Base-by-base conservation (phyloP, 1,284 basidiomycete species). In the Trichosporon coremiiforme region DNA sequence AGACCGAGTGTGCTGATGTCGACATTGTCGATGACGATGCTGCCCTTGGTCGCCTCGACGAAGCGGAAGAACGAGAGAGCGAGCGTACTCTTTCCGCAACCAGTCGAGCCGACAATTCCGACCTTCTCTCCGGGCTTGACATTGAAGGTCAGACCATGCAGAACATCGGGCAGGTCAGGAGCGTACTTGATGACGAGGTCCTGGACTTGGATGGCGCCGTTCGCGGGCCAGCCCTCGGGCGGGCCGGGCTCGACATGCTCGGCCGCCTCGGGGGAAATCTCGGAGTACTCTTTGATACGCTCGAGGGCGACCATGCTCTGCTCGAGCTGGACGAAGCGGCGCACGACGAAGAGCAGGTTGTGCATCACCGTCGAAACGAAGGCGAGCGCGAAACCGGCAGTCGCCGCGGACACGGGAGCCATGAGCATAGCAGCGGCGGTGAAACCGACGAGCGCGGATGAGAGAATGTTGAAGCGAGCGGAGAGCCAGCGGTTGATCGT, bases 31-130 rank as follows among this genome's bases (percentile, higher is more conserved):
- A 99, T 88, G 20, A 90, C 68, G 69, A 99, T 98, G 5, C 86
- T 85, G 1, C 94, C 94, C 76, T 90, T 87, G 0, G 89, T 89
- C 0, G 94, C 91, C 77, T 97, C 94, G 29, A 96, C 93, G 78
- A 97, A 96, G 66, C 97, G 89, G 90, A 98, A 98, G 86, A 98
- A 94, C 22, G 91, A 92, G 33, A 97, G 85, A 0, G 94, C 94
- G 17, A 98, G 87, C 0, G 94, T 97, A 68, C 90, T 92, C 78
- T 88, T 87, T 63, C 87, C 87, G 72, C 85, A 84, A 17, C 96
- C 95, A 0, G 95, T 97, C 64, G 93, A 86, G 66, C 94, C 95
- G 4, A 98, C 87, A 71, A 98, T 90, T 25, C 95, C 96, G 68
- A 96, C 84, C 76, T 87, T 87, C 70, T 84, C 87, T 15, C 91